phyloP scores from a whole-genome alignment of 306 rosid genomes.

The Quercus robur region DNA sequence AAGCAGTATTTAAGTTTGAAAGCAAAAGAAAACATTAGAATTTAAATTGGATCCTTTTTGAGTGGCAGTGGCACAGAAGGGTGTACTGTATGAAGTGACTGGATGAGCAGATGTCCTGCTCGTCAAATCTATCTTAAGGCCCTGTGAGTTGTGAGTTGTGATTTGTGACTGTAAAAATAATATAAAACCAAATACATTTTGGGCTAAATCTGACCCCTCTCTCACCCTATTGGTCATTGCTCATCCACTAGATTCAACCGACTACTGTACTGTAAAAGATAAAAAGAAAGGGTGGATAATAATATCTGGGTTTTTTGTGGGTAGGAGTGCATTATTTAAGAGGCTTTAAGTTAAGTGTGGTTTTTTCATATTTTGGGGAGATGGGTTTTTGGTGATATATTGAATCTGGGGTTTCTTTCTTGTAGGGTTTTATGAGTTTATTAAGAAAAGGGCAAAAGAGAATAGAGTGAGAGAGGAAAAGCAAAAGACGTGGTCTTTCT shows the following conservation, averaged over 20 bases:
- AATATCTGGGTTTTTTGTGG: slow-evolving; percentile 16
- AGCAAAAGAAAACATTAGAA: not conserved
- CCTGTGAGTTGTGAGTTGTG: slow-evolving; percentile 2
- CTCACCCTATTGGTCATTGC: slow-evolving; percentile 20
- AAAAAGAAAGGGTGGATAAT: not conserved
- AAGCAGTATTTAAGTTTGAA: slow-evolving; percentile 20
- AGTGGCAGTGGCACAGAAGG: slow-evolving; percentile 44
- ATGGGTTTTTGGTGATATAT: not conserved
- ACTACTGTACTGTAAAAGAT: slow-evolving; percentile 11
- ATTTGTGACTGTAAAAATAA: slow-evolving; percentile 24
- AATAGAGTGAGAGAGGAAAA: not conserved
- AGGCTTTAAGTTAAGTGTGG: not conserved
- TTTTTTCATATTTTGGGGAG: not conserved
- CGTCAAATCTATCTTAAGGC: slow-evolving; percentile 57
- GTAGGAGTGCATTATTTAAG: not conserved
- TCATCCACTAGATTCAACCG: slow-evolving; percentile 35
- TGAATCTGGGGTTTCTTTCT: slow-evolving; percentile 28
- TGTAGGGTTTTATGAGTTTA: slow-evolving; percentile 23
- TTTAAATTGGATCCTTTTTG: slow-evolving; percentile 27
- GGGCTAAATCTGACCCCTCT: slow-evolving; percentile 24
- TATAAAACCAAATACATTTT: slow-evolving; percentile 29
- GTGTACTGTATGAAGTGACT: slow-evolving; percentile 69
- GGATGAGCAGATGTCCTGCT: slow-evolving; percentile 66
- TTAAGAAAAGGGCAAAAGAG: slow-evolving; percentile 10
- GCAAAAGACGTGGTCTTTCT: slow-evolving; percentile 58